phyloP scores from a whole-genome alignment of 2,329 filamentous ascomycete species.

The Colletotrichum sansevieriae region DNA sequence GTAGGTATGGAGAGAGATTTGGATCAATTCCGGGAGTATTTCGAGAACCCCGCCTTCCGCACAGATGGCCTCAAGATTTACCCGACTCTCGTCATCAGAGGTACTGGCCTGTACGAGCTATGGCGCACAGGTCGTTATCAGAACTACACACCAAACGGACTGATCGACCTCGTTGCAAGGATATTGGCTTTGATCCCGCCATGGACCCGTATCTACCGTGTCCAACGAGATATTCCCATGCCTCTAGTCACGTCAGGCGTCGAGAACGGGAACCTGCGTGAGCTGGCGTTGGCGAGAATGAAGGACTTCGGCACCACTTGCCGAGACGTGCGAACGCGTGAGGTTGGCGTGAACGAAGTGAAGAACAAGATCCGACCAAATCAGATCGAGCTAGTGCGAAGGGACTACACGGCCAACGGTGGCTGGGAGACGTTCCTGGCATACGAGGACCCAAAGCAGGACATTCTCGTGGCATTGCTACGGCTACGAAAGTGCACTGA shows the following conservation, averaged over 20 bases:
- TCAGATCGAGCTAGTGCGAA: constrained; percentile 92
- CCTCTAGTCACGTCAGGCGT: constrained; percentile 98
- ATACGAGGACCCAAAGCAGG: constrained; percentile 98
- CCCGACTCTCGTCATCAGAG: constrained; percentile 95
- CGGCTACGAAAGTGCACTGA: constrained; percentile 90
- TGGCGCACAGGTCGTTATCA: constrained; percentile 98
- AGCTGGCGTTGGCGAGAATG: constrained; percentile 96
- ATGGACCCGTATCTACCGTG: constrained; percentile 98
- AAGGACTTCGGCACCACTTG: constrained; percentile 98
- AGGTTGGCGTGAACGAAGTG: constrained; percentile 98
- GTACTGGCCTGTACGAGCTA: constrained; percentile 95
- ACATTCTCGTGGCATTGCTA: constrained; percentile 93
- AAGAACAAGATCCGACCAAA: constrained; percentile 98
- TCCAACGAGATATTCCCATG: constrained; percentile 99
- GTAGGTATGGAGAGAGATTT: constrained; percentile 98
- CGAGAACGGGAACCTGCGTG: constrained; percentile 95
- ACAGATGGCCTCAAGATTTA: constrained; percentile 99
- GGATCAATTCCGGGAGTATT: constrained; percentile 97
- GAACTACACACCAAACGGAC: constrained; percentile 97
- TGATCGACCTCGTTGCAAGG: constrained; percentile 96
- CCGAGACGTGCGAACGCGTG: constrained; percentile 93
- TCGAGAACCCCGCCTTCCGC: constrained; percentile 94
- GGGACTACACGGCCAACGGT: constrained; percentile 94
- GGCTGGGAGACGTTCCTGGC: constrained; percentile 99
- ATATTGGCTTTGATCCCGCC: constrained; percentile 95